Percentiles rank a stretch among this genome's conserved stretches.
Conservation (phyloP, 176 grass and related monocot species). For the Aegilops speltoides region DNA sequence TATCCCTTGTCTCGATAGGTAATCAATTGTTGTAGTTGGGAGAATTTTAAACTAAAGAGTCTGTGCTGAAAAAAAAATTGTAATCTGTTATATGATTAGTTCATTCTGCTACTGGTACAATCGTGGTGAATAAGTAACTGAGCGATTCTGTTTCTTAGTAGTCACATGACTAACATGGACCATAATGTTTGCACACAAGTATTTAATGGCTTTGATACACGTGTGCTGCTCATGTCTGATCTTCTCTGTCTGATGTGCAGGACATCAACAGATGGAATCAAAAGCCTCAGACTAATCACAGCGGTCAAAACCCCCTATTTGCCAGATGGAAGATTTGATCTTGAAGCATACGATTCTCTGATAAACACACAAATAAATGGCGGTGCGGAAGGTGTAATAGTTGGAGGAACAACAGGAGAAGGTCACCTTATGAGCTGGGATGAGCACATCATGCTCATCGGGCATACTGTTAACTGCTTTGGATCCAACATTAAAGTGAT, state of each 20-base stretch:
- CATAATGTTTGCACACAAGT: background rate
- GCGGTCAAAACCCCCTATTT: conserved; percentile 95
- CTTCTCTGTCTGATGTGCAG: conserved; percentile 43
- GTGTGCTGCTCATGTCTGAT: conserved; percentile 11
- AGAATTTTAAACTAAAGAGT: conserved; percentile 1
- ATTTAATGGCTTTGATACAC: conserved; percentile 1
- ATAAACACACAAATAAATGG: conserved; percentile 77
- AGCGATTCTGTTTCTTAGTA: background rate
- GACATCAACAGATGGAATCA: conserved; percentile 71
- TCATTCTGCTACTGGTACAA: background rate
- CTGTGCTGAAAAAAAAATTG: background rate
- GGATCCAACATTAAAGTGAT: conserved; percentile 86
- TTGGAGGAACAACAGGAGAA: conserved; percentile 89
- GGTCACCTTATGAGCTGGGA: conserved; percentile 99
- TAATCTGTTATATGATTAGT: background rate
- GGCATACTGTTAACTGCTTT: conserved; percentile 97
- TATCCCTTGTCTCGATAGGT: background rate
- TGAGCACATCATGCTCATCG: conserved; percentile 97
- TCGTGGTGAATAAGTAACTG: background rate
- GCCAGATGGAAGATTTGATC: conserved; percentile 96
- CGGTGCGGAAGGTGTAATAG: conserved; percentile 85
- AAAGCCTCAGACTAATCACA: conserved; percentile 67
- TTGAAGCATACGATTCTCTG: conserved; percentile 86
- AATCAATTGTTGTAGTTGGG: background rate
- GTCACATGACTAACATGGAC: conserved; percentile 2